phyloP scores from a whole-genome alignment of 768 basidiomycete species.

The Leucocoprinus birnbaumii region DNA sequence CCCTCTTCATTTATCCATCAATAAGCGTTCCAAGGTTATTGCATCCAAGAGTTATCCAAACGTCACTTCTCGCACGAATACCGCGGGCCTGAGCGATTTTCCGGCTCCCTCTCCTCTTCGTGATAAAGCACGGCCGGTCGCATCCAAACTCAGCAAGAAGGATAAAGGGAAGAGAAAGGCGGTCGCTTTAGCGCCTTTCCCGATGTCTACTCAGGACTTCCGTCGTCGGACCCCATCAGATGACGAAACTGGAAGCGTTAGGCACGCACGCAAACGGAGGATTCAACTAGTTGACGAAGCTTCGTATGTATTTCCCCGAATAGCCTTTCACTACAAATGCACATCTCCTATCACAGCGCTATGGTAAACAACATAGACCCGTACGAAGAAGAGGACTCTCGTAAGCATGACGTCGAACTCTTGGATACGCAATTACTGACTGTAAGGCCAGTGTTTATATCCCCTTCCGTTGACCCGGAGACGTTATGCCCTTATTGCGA shows the following conservation, averaged over 20 bases:
- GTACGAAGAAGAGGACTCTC: constrained; percentile 33
- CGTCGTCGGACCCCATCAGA: background rate
- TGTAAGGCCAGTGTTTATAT: constrained; percentile 43
- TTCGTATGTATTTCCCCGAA: background rate
- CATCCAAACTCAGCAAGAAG: background rate
- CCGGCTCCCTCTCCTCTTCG: background rate
- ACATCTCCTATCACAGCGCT: background rate
- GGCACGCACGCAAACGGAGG: constrained; percentile 4
- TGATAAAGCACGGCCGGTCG: background rate
- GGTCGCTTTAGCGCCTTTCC: constrained; percentile 12
- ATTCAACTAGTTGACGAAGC: background rate
- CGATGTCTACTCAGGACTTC: constrained; percentile 10
- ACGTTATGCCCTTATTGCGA: constrained; percentile 84
- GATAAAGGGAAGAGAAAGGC: constrained; percentile 3
- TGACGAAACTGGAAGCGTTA: background rate
- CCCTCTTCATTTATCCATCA: background rate
- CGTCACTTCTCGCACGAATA: constrained; percentile 3
- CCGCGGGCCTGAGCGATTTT: background rate
- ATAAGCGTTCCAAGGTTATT: background rate
- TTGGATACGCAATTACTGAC: constrained; percentile 1
- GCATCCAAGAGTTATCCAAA: constrained; percentile 8
- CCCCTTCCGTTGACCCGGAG: constrained; percentile 54
- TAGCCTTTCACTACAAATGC: background rate
- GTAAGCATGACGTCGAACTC: constrained; percentile 25
- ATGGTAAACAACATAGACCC: constrained; percentile 16